Evolutionary conservation across 305 asterid genomes (phyloP).

Genomic region (Solanum hybrid): DNA sequence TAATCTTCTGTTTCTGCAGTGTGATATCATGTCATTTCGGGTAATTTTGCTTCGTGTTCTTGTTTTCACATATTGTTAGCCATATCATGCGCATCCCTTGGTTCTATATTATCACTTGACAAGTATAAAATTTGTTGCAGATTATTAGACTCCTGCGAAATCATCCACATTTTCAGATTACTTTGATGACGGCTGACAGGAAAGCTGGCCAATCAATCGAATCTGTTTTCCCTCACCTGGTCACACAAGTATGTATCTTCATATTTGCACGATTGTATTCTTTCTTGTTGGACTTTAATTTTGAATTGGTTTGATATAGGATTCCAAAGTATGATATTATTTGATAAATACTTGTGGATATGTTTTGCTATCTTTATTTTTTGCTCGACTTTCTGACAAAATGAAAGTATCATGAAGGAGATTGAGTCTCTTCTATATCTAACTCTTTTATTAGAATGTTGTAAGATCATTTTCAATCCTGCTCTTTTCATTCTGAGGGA

Average conservation of each 20-base stretch:
- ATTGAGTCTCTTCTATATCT: background rate
- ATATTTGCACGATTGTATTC: background rate
- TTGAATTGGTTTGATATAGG: background rate
- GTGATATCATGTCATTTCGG: background rate
- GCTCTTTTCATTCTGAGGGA: background rate
- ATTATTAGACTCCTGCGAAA: constrained; percentile 68
- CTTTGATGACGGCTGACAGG: constrained; percentile 87
- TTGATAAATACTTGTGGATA: background rate
- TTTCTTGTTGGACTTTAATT: background rate
- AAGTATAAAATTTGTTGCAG: constrained; percentile 26
- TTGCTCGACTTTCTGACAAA: background rate
- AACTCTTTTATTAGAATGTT: background rate
- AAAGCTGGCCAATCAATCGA: constrained; percentile 90
- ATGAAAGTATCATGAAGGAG: background rate
- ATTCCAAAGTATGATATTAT: no score
- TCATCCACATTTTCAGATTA: constrained; percentile 65
- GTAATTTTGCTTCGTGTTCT: background rate
- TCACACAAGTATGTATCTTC: constrained; percentile 38
- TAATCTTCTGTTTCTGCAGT: background rate
- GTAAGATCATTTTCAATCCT: background rate
- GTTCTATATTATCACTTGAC: background rate
- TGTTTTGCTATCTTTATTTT: background rate
- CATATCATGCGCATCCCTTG: background rate
- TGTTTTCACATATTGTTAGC: background rate
- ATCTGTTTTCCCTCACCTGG: constrained; percentile 89